phyloP scores from a whole-genome alignment of 2,329 filamentous ascomycete species.

The Lasiodiplodia hormozganensis region DNA sequence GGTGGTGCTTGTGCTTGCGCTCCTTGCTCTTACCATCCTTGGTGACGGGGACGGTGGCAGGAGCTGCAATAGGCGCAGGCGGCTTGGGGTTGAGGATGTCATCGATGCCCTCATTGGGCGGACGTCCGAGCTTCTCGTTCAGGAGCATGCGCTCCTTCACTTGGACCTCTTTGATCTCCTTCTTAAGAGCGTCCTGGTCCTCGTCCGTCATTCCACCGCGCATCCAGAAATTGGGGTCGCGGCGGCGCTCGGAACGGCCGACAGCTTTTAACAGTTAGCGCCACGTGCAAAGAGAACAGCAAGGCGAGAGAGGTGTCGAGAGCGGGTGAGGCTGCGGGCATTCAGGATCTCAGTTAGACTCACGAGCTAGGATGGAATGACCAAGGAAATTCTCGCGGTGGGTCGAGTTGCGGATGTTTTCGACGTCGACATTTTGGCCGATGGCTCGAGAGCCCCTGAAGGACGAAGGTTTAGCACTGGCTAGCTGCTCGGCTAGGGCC shows the following conservation, averaged over 20 bases:
- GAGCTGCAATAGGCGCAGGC: neutral
- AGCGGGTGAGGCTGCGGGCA: neutral
- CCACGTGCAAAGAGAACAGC: neutral
- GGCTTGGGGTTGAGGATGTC: constrained; percentile 14
- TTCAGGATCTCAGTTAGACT: constrained; percentile 27
- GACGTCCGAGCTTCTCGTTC: constrained; percentile 33
- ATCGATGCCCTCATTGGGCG: constrained; percentile 38
- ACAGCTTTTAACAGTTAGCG: neutral
- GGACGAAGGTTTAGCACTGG: neutral
- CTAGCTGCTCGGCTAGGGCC: neutral
- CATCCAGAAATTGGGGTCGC: constrained; percentile 8
- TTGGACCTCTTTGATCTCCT: constrained; percentile 4
- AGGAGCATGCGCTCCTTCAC: neutral
- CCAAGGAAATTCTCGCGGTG: constrained; percentile 93
- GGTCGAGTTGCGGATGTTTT: constrained; percentile 83
- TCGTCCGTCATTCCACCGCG: neutral
- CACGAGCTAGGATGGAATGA: constrained; percentile 83
- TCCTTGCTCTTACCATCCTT: constrained; percentile 3
- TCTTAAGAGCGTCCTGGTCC: neutral
- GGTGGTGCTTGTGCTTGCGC: constrained; percentile 15
- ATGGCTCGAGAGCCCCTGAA: constrained; percentile 17
- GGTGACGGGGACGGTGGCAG: neutral
- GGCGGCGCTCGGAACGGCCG: constrained; percentile 7
- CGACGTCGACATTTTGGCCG: constrained; percentile 84
- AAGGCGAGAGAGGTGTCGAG: neutral